A percentile compares a stretch with the other conserved stretches of the same genome.
Conservation (phyloP, 2,329 filamentous ascomycete species). For the Gremmenia infestans region DNA sequence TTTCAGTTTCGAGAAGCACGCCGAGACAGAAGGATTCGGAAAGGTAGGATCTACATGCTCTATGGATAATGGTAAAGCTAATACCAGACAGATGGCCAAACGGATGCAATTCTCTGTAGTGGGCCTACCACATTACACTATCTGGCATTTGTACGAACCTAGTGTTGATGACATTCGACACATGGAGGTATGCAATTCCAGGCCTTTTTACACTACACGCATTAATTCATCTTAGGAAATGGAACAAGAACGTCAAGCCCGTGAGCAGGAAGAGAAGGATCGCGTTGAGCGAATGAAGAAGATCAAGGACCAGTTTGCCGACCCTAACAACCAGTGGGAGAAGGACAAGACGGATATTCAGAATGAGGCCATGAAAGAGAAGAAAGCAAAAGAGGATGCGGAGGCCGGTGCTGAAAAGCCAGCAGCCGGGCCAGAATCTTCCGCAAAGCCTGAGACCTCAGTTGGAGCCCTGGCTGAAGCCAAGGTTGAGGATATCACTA, state of each 20-base stretch:
- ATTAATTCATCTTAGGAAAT: slow-evolving; percentile 60
- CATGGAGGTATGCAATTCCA: slow-evolving; percentile 64
- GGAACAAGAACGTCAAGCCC: slow-evolving; percentile 77
- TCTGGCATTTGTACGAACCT: slow-evolving; percentile 99
- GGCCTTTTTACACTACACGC: slow-evolving; percentile 1
- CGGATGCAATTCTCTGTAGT: slow-evolving; percentile 95
- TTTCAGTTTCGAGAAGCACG: slow-evolving; percentile 98
- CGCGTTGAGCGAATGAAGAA: slow-evolving; percentile 69
- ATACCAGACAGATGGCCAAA: slow-evolving; percentile 73
- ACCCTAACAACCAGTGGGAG: slow-evolving; percentile 77
- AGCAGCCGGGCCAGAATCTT: neutral
- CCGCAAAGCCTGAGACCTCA: slow-evolving; percentile 1
- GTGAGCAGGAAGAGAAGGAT: slow-evolving; percentile 74
- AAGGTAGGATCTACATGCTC: slow-evolving; percentile 58
- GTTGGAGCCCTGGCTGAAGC: slow-evolving; percentile 5
- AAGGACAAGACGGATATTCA: slow-evolving; percentile 80
- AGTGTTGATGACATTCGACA: slow-evolving; percentile 94
- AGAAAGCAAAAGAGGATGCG: slow-evolving; percentile 36
- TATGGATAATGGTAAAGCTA: slow-evolving; percentile 4
- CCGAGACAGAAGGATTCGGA: slow-evolving; percentile 96
- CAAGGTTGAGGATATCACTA: slow-evolving; percentile 4
- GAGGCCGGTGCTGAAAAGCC: slow-evolving; percentile 11
- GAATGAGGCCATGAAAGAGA: slow-evolving; percentile 57
- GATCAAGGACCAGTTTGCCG: slow-evolving; percentile 75
- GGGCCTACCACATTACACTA: slow-evolving; percentile 93